Evolutionary conservation across 495 filamentous ascomycete species (phyloP).

Genomic region (Aspergillus indologenus): DNA sequence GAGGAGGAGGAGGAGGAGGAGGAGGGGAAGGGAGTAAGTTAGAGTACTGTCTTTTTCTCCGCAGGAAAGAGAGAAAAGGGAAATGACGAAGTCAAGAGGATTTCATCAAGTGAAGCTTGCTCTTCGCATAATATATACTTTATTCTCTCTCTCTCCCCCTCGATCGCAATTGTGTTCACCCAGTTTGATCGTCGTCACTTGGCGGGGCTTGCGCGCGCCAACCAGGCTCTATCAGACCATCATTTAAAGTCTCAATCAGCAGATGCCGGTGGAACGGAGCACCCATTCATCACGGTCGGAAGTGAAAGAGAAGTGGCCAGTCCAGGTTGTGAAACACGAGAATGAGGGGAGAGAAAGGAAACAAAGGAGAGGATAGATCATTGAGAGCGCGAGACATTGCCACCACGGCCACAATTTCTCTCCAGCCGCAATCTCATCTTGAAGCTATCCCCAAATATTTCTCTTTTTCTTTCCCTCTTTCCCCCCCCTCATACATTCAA

Average conservation of each 20-base stretch:
- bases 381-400: neutral
- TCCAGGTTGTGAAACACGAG: neutral
- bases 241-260: constrained; percentile 6
- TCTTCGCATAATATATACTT: neutral
- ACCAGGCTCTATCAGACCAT: constrained; percentile 15
- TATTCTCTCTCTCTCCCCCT: neutral
- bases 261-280: neutral
- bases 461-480: too few relatives aligned
- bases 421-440: neutral
- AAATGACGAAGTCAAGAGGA: too few relatives aligned
- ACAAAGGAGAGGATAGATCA: neutral
- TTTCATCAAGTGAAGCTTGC: neutral
- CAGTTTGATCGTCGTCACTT: constrained; percentile 5
- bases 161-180: neutral
- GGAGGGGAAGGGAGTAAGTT: neutral
- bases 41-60: too few relatives aligned
- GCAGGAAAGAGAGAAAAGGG: too few relatives aligned
- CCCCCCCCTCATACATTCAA: too few relatives aligned
- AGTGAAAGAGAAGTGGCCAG: constrained; percentile 1
- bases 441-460: neutral
- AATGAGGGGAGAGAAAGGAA: constrained; percentile 2
- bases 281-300: constrained; percentile 1
- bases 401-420: neutral
- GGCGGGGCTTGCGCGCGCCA: constrained; percentile 5
- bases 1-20: too few relatives aligned